Percentiles rank a stretch among this genome's conserved stretches.
Conservation (phyloP, 331 rosid genomes). For the Rhamnella rubrinervis region DNA sequence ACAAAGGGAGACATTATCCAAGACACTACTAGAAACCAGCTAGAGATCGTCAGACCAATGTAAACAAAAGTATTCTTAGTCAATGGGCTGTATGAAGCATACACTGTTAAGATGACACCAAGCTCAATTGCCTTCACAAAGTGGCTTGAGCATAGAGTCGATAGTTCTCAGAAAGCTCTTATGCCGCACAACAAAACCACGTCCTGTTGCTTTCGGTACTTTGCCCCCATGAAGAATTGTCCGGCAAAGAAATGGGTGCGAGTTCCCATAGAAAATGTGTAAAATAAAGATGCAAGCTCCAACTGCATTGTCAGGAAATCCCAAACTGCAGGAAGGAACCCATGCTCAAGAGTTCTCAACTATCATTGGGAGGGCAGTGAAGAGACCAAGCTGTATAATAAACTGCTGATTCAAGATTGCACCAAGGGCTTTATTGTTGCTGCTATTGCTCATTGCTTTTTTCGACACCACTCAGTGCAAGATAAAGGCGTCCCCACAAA, state of each 20-base stretch:
- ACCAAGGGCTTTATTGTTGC: constrained; percentile 72
- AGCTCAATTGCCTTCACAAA: constrained; percentile 92
- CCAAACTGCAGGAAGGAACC: constrained; percentile 85
- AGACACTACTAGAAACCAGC: constrained; percentile 90
- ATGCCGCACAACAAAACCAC: constrained; percentile 95
- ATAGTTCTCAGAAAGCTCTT: constrained; percentile 88
- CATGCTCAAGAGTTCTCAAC: constrained; percentile 88
- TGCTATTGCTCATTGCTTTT: constrained; percentile 12
- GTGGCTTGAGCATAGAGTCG: constrained; percentile 83
- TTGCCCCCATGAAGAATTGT: constrained; percentile 96
- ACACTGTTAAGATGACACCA: constrained; percentile 74
- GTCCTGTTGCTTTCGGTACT: constrained; percentile 94
- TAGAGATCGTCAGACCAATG: constrained; percentile 63
- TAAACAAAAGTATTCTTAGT: constrained; percentile 56
- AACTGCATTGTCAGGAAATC: constrained; percentile 90
- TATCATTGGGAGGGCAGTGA: constrained; percentile 92
- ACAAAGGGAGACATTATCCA: constrained; percentile 93
- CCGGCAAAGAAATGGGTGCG: constrained; percentile 78
- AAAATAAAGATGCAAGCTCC: constrained; percentile 76
- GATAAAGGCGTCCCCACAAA: constrained; percentile 96
- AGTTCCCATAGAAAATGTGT: constrained; percentile 87
- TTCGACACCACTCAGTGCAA: constrained; percentile 90
- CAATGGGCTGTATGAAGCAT: constrained; percentile 63
- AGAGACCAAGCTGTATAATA: constrained; percentile 81
- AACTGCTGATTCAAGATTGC: constrained; percentile 84